phyloP scores from a whole-genome alignment of 441 rosid genomes.

The Sinapis alba region DNA sequence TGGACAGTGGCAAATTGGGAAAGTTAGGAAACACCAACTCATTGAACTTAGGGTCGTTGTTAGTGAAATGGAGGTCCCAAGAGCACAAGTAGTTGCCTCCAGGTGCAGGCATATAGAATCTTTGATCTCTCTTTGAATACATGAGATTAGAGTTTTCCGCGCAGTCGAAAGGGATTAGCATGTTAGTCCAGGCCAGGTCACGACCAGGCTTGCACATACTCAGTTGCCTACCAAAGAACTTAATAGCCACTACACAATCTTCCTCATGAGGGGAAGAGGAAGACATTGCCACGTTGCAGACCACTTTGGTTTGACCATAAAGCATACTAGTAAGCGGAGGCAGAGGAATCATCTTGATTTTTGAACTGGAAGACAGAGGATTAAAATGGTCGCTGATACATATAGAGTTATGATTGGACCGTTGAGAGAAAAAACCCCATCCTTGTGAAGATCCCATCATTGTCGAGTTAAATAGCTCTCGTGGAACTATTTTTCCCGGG shows the following conservation, averaged over 20 bases:
- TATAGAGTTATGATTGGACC: neutral
- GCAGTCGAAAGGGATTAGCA: neutral
- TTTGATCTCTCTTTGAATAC: conserved; percentile 4
- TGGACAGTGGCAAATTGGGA: neutral
- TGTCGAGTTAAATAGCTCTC: neutral
- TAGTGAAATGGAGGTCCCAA: neutral
- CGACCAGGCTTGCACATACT: conserved; percentile 3
- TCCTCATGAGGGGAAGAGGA: conserved; percentile 7
- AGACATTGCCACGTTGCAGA: conserved; percentile 7
- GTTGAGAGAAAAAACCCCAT: neutral
- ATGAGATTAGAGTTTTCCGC: neutral
- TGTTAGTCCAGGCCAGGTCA: conserved; percentile 10
- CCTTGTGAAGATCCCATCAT: conserved; percentile 2
- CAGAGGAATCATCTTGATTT: neutral
- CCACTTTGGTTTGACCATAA: conserved; percentile 10
- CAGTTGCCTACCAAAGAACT: conserved; percentile 13
- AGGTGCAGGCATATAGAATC: neutral
- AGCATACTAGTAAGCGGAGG: neutral
- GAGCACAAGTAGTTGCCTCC: conserved; percentile 12
- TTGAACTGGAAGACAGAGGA: neutral
- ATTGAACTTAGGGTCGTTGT: neutral
- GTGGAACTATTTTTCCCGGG: neutral
- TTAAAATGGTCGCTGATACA: neutral
- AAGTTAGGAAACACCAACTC: neutral
- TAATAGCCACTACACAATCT: conserved; percentile 5